A percentile compares a stretch with the other conserved stretches of the same genome.
Evolutionary conservation across 2,329 filamentous ascomycete species (phyloP).

Genomic region (Aspergillus unguis): DNA sequence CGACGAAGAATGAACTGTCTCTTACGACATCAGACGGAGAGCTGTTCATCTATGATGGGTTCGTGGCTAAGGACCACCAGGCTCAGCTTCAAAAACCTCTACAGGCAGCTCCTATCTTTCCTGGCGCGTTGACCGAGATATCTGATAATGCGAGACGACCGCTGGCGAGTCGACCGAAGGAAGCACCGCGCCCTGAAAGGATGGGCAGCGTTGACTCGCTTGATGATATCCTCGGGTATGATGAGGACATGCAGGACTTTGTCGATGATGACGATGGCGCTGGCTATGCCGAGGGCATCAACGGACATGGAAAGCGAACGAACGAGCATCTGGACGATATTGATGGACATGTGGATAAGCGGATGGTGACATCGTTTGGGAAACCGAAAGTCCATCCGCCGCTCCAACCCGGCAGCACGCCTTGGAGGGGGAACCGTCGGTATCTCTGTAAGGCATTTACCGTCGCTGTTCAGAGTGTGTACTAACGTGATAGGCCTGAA

Average conservation of each 20-base stretch:
- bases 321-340: slow-evolving; percentile 48
- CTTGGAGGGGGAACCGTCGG: slow-evolving; percentile 90
- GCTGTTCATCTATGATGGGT: slow-evolving; percentile 74
- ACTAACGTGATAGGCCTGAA: slow-evolving; percentile 60
- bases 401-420: slow-evolving; percentile 92
- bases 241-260: slow-evolving; percentile 71
- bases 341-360: slow-evolving; percentile 50
- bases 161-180: slow-evolving; percentile 54
- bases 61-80: slow-evolving; percentile 52
- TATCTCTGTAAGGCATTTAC: slow-evolving; percentile 64
- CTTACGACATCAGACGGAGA: slow-evolving; percentile 93
- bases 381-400: slow-evolving; percentile 71
- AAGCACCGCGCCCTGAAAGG: slow-evolving; percentile 53
- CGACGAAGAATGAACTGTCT: slow-evolving; percentile 78
- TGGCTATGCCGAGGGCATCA: slow-evolving; percentile 70
- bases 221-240: slow-evolving; percentile 72
- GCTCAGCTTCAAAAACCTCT: slow-evolving; percentile 50
- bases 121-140: slow-evolving; percentile 70
- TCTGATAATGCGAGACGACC: slow-evolving; percentile 62
- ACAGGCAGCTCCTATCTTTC: slow-evolving; percentile 81
- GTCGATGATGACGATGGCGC: slow-evolving; percentile 94
- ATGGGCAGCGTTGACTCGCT: slow-evolving; percentile 70
- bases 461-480: neutral
- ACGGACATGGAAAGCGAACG: slow-evolving; percentile 61
- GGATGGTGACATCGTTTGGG: slow-evolving; percentile 48